Base-by-base conservation (phyloP, 257 asterid species). In the Plantago ovata region DNA sequence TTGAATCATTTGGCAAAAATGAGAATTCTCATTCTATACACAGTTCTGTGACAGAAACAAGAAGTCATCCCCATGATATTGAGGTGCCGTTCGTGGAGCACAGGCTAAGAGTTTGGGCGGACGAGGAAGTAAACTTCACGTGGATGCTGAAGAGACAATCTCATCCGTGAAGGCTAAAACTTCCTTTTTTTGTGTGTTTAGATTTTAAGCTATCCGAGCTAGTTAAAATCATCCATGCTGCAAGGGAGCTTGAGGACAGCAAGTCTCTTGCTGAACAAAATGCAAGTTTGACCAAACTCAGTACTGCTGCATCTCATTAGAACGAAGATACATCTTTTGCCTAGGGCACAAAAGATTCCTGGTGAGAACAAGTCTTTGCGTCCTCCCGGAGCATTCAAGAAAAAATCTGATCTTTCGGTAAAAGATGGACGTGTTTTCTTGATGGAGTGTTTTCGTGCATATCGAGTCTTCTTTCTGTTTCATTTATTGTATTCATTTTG, bases 331-430 rank as follows among this genome's bases (percentile, higher is more conserved):
- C 83, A 89, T 70, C 70, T 80, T 46, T 64, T 93, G 75, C 96
- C 94, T 11, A 79, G 96, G 68, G 97, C 99, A 58, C 99, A 89
- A 73, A 93, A 82, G 78, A 89, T 93, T 66, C 99, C 99, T 15
- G 92, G 99, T 43, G 94, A 84, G 77, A 89, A 93, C 77, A 93
- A 84, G 81, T 89, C 99, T 51, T 62, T 76, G 72, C 97, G 97
- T 58, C 99, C 99, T 69, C 99, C 99, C 62, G 99, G 99, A 69
- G 99, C 99, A 44, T 93, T 93, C 74, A 93, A 89, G 85, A 93
- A 89, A 76, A 93, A 86, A 77, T 81, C 99, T 43, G 99, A 93
- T 77, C 96, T 93, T 68, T 93, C 99, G 4, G 96, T 75, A 24
- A 93, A 93, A 80, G 99, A 93, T 74, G 99, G 99, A 23, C 99